Percentiles rank a stretch among this genome's conserved stretches.
These are phyloP conservation scores for Grosmannia clavigera DNA, from an alignment of 2,329 filamentous ascomycete genomes.

Conservation along the genomic window DNA sequence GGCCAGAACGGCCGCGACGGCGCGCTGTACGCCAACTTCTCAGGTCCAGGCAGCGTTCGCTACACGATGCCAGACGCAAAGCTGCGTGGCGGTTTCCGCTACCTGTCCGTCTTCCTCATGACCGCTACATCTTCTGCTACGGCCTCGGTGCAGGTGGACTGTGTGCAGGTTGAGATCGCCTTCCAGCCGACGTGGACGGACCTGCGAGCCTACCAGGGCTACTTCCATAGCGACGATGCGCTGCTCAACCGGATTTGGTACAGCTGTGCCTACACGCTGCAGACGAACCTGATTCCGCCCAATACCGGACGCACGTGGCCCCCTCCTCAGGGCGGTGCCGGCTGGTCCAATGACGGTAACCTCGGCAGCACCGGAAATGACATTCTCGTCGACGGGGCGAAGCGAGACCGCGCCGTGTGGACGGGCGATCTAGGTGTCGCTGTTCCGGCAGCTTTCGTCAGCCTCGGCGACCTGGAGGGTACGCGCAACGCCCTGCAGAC, in stretches of 20 bases:
- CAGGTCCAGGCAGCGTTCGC: conserved; percentile 17
- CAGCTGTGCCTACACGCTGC: conserved; percentile 32
- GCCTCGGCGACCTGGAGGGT: conserved; percentile 26
- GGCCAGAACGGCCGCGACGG: conserved; percentile 30
- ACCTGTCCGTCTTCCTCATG: conserved; percentile 19
- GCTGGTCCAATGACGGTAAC: conserved; percentile 23
- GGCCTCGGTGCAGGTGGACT: conserved; percentile 19
- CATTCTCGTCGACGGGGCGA: conserved; percentile 36
- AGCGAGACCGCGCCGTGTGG: conserved; percentile 42
- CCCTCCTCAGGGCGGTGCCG: conserved; percentile 27
- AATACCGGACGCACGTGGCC: conserved; percentile 19
- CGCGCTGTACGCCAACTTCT: conserved; percentile 30
- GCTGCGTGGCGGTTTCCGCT: conserved; percentile 39
- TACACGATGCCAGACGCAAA: conserved; percentile 28
- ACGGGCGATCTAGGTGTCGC: conserved; percentile 45
- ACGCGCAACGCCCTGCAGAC: conserved; percentile 28
- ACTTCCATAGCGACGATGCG: conserved; percentile 36
- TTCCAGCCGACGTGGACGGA: conserved; percentile 32
- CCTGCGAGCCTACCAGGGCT: conserved; percentile 39
- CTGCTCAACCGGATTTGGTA: conserved; percentile 43
- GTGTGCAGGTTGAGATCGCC: conserved; percentile 20
- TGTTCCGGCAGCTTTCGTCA: conserved; percentile 35
- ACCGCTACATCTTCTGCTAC: not conserved
- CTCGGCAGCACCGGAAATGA: conserved; percentile 19
- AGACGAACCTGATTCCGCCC: conserved; percentile 22